Conservation (phyloP, 2,329 filamentous ascomycete species). For the Penicillium expansum region DNA sequence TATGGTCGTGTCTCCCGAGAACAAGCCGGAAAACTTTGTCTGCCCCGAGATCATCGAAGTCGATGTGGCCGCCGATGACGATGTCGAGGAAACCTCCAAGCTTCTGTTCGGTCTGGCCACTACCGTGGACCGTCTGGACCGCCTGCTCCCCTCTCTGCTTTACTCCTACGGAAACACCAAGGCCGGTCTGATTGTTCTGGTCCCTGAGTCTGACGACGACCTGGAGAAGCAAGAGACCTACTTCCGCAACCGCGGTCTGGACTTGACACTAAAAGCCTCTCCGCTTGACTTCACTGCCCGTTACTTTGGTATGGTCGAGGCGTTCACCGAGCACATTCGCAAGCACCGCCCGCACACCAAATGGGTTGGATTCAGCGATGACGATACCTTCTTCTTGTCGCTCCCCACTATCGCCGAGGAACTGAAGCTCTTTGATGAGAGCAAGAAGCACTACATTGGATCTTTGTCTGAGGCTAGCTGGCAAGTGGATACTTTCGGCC, state of each 20-base stretch:
- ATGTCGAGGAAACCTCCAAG: constrained; percentile 42
- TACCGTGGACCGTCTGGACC: constrained; percentile 43
- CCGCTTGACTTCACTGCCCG: constrained; percentile 44
- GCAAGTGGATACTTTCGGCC: constrained; percentile 45
- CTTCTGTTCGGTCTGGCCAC: constrained; percentile 44
- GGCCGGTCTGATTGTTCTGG: constrained; percentile 41
- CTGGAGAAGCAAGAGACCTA: constrained; percentile 40
- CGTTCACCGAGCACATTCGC: constrained; percentile 40
- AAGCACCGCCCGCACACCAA: constrained; percentile 40
- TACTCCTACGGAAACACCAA: constrained; percentile 45
- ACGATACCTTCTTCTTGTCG: constrained; percentile 46
- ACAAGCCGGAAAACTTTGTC: constrained; percentile 32
- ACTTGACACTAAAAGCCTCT: constrained; percentile 40
- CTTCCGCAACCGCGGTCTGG: constrained; percentile 43
- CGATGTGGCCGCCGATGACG: constrained; percentile 40
- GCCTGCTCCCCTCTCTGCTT: constrained; percentile 40
- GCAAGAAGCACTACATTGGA: constrained; percentile 45
- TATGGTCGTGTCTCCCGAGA: constrained; percentile 36
- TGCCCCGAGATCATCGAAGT: constrained; percentile 43
- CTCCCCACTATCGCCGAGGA: constrained; percentile 39
- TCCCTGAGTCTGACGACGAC: constrained; percentile 42
- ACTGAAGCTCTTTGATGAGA: constrained; percentile 40
- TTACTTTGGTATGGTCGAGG: constrained; percentile 44
- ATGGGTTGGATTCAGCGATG: constrained; percentile 46
- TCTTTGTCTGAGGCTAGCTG: constrained; percentile 44